A percentile compares a stretch with the other conserved stretches of the same genome.
These are phyloP conservation scores for Calonectria honghensis DNA, from an alignment of 2,329 filamentous ascomycete species.

Conservation along the genomic window DNA sequence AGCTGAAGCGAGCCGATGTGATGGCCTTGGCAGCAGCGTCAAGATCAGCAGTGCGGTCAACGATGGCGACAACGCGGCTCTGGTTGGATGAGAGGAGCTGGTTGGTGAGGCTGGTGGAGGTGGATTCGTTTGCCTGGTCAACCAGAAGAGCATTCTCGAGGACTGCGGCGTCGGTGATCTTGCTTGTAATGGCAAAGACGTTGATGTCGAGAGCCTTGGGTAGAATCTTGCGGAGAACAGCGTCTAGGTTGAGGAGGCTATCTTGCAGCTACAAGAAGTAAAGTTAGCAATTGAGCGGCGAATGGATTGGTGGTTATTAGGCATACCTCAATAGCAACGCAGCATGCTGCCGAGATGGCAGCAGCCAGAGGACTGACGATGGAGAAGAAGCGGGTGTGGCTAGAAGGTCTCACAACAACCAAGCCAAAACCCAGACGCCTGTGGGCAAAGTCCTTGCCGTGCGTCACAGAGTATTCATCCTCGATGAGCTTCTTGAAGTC, in stretches of 20 bases:
- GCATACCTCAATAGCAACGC: slow-evolving; percentile 44
- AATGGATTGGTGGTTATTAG: not conserved
- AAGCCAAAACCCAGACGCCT: slow-evolving; percentile 44
- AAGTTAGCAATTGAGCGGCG: slow-evolving; percentile 16
- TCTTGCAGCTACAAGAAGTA: slow-evolving; percentile 30
- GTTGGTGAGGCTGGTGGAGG: slow-evolving; percentile 36
- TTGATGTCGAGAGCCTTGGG: slow-evolving; percentile 36
- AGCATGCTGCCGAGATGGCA: slow-evolving; percentile 45
- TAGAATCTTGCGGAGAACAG: slow-evolving; percentile 33
- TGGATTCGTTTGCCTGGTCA: slow-evolving; percentile 23
- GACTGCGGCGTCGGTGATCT: slow-evolving; percentile 24
- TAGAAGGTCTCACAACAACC: slow-evolving; percentile 46
- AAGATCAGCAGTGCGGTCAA: slow-evolving; percentile 49
- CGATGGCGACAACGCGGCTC: slow-evolving; percentile 41
- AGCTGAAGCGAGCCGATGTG: slow-evolving; percentile 41
- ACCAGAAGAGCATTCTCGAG: slow-evolving; percentile 33
- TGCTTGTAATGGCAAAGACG: slow-evolving; percentile 34
- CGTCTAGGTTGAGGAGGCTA: slow-evolving; percentile 39
- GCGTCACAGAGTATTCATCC: slow-evolving; percentile 43
- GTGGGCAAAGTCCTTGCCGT: slow-evolving; percentile 38
- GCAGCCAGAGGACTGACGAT: slow-evolving; percentile 44
- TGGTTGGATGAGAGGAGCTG: slow-evolving; percentile 26
- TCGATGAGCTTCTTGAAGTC: slow-evolving; percentile 40
- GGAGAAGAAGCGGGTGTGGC: slow-evolving; percentile 48
- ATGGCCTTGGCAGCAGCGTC: slow-evolving; percentile 44